These are phyloP conservation scores for Pinus taeda DNA, from an alignment of 75 land plant species.

Conservation along the genomic window DNA sequence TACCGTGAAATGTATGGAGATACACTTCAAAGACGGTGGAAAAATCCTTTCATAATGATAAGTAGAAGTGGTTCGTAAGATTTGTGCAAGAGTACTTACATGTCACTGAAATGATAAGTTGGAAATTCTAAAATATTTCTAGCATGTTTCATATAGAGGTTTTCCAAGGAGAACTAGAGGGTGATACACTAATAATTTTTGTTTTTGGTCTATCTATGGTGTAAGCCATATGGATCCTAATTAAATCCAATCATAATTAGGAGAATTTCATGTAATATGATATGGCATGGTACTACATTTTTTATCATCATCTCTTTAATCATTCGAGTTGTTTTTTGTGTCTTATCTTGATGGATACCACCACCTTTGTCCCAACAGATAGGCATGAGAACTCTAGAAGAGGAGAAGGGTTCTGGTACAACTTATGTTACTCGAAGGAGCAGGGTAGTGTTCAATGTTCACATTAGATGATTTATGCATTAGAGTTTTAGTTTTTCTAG, in stretches of 20 bases:
- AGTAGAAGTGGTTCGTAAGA: slow-evolving; percentile 97
- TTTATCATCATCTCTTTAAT: not conserved
- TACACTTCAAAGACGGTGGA: slow-evolving; percentile 97
- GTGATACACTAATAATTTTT: slow-evolving; percentile 3
- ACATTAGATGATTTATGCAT: not conserved
- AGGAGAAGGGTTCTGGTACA: slow-evolving; percentile 63
- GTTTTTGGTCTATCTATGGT: not conserved
- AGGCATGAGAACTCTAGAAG: slow-evolving; percentile 57
- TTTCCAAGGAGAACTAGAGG: not conserved
- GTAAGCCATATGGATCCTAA: not conserved
- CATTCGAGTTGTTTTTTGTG: not conserved
- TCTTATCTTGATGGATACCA: slow-evolving; percentile 82
- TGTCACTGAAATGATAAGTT: not conserved
- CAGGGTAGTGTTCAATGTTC: slow-evolving; percentile 49
- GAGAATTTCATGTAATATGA: not conserved
- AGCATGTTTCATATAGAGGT: slow-evolving; percentile 1
- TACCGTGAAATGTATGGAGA: slow-evolving; percentile 71
- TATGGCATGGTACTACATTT: not conserved
- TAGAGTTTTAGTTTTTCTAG: not conserved
- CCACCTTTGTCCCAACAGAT: slow-evolving; percentile 68
- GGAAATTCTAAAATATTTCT: not conserved
- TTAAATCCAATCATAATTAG: not conserved
- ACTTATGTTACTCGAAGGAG: slow-evolving; percentile 91
- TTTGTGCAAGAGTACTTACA: not conserved
- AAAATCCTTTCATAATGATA: slow-evolving; percentile 98